phyloP scores from a whole-genome alignment of 2,329 filamentous ascomycete genomes.

The Monosporascus sp. region DNA sequence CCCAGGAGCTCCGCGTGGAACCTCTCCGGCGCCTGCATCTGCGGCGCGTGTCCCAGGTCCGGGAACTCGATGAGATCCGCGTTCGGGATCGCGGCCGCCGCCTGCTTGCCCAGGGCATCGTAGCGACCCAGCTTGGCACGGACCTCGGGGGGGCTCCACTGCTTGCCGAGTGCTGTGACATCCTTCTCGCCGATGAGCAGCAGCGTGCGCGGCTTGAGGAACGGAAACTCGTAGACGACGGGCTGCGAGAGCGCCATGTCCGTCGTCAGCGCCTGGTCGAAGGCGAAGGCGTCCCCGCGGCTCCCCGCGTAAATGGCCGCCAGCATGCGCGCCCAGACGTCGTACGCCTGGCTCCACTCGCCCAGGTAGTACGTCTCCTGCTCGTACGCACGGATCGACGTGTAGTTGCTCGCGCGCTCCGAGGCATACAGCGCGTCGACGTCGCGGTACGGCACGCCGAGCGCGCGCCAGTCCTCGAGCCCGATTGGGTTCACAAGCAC shows the following conservation, averaged over 20 bases:
- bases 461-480: constrained; percentile 47
- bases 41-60: constrained; percentile 46
- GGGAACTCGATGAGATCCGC: constrained; percentile 41
- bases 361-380: constrained; percentile 43
- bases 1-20: constrained; percentile 41
- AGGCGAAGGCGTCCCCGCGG: constrained; percentile 35
- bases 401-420: constrained; percentile 36
- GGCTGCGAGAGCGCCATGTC: constrained; percentile 51
- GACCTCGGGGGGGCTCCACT: constrained; percentile 41
- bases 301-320: constrained; percentile 44
- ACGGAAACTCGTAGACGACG: constrained; percentile 43
- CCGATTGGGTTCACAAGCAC: constrained; percentile 48
- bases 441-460: constrained; percentile 41
- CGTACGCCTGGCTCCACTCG: constrained; percentile 43
- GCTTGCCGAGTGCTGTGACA: constrained; percentile 49
- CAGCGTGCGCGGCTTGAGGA: constrained; percentile 39
- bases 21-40: constrained; percentile 42
- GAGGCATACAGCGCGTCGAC: constrained; percentile 33
- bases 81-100: constrained; percentile 37
- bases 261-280: constrained; percentile 44
- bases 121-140: constrained; percentile 43
- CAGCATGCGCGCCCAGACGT: constrained; percentile 51
- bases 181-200: constrained; percentile 47
- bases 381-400: constrained; percentile 40
- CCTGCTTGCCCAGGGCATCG: constrained; percentile 40